Base-by-base conservation (phyloP, 345 rosid species). In the Trapa bicornis region DNA sequence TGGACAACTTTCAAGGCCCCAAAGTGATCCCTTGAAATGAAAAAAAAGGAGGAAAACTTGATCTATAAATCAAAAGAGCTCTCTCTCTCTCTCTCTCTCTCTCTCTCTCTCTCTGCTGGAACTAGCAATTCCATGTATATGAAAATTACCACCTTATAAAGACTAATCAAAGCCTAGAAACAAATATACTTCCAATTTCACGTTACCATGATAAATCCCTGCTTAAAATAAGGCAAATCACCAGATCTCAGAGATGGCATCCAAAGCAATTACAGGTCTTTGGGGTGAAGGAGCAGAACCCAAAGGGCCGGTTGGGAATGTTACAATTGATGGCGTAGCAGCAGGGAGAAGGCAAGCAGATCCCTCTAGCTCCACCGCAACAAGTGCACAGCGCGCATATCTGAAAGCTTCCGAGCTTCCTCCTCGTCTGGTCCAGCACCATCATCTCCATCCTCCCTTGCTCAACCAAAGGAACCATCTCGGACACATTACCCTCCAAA, bases 251-350 rank as follows among this genome's bases (percentile, higher is more conserved):
- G 81, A 83, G 75, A 82, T 88, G 96, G 85, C 98, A 93, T 64
- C 92, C 85, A 75, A 88, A 82, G 82, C 98, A 93, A 81, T 90
- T 90, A 74, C 98, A 93, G 71, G 97, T 77, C 77, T 84, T 90
- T 78, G 98, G 97, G 69, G 98, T 90, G 82, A 93, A 93, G 33
- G 98, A 88, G 71, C 97, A 93, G 81, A 85, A 93, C 60, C 98
- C 98, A 72, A 88, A 93, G 58, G 98, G 98, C 75, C 90, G 82
- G 70, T 93, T 90, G 16, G 98, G 98, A 47, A 93, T 93, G 80
- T 90, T 93, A 92, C 98, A 93, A 66, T 88, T 90, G 83, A 93
- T 90, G 33, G 97, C 97, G 76, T 78, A 93, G 80, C 98, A 93
- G 77, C 98, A 93, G 43, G 98, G 97, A 22, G 96, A 85, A 17